Evolutionary conservation across 371 early-diverging fungal species (phyloP), one percentile per base, ranked within the genome.

Genomic region (Smittium culicis): DNA sequence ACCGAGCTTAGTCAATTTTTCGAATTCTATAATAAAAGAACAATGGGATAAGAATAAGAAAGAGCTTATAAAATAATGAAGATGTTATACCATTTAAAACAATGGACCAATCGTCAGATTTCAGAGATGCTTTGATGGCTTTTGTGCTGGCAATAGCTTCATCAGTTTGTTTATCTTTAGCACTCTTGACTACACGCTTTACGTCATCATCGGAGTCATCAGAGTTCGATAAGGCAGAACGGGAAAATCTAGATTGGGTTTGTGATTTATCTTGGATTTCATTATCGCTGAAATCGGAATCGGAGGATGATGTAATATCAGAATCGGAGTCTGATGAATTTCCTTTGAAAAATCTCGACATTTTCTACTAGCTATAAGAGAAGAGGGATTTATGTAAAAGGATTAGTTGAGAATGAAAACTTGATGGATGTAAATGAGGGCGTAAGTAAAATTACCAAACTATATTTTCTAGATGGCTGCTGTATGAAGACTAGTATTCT

Each of bases 81-180:
- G 45, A 45, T 5, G 20, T 11, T 11, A 45, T 45, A 45, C 45
- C 45, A 45, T 45, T 45, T 11, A 30, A 33, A 28, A 63, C 80
- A 67, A 84, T 33, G 14, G 63, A 84, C 93, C 93, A 96, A 79
- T 94, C 92, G 76, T 87, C 87, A 67, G 88, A 90, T 81, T 92
- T 92, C 76, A 81, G 79, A 25, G 85, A 87, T 71, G 88, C 88
- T 66, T 85, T 81, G 66, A 93, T 81, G 25, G 80, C 78, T 66
- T 82, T 82, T 45, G 74, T 61, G 61, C 73, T 68, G 25, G 60
- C 55, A 34, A 82, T 67, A 72, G 85, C 69, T 70, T 85, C 83
- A 20, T 85, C 83, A 67, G 86, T 79, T 64, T 88, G 85, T 82
- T 94, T 94, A 74, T 94, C 93, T 74, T 88, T 89, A 68, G 85